Conservation (phyloP, 2,329 filamentous ascomycete species). For the Clonostachys chloroleuca region DNA sequence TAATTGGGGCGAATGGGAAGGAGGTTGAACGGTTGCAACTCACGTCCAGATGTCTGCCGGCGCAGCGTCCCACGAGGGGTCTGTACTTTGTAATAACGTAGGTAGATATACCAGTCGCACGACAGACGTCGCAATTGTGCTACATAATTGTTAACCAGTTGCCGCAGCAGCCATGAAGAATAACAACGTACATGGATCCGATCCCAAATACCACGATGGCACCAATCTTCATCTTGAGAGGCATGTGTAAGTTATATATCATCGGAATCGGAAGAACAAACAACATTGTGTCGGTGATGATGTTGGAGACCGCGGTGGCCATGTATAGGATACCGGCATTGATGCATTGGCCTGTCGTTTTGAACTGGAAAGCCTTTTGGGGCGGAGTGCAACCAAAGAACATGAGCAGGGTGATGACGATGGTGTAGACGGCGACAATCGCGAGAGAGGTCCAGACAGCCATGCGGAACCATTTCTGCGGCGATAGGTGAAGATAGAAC, state of each 20-base stretch:
- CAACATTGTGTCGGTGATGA: conserved; percentile 38
- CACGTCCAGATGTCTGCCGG: conserved; percentile 19
- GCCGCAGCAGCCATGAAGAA: too few species aligned
- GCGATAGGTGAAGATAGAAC: conserved; percentile 28
- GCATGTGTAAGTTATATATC: conserved; percentile 35
- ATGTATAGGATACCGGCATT: conserved; percentile 40
- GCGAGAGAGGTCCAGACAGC: conserved; percentile 17
- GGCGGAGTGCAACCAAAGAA: conserved; percentile 14
- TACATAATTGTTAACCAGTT: conserved; percentile 1
- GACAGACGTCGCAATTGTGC: conserved; percentile 23
- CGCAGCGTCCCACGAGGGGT: conserved; percentile 20
- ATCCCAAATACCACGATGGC: conserved; percentile 37
- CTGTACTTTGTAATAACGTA: conserved; percentile 12
- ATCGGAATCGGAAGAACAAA: conserved; percentile 40
- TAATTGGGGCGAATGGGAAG: not conserved
- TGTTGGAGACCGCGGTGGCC: conserved; percentile 39
- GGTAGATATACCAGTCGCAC: conserved; percentile 17
- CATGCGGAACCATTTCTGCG: conserved; percentile 20
- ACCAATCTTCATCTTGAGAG: conserved; percentile 35
- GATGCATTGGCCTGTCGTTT: conserved; percentile 25
- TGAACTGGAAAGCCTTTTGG: conserved; percentile 12
- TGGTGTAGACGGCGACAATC: conserved; percentile 21
- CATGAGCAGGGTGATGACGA: conserved; percentile 13
- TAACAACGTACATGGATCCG: conserved; percentile 17
- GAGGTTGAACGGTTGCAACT: conserved; percentile 5